These are phyloP conservation scores for Arthrobotrys musiformis DNA, from an alignment of 2,329 filamentous ascomycete species.

Conservation along the genomic window DNA sequence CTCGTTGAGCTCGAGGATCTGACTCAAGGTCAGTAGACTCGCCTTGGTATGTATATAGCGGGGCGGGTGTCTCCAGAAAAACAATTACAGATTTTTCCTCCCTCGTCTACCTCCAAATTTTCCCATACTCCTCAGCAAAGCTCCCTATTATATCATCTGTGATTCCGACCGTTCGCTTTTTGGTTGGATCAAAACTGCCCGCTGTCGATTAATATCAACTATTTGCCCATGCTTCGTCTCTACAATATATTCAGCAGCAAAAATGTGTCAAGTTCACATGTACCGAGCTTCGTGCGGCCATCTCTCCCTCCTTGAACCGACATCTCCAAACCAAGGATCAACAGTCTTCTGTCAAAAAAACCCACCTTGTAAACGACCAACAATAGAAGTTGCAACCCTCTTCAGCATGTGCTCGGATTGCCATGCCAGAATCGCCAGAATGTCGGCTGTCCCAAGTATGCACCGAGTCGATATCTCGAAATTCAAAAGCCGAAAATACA, in stretches of 20 bases:
- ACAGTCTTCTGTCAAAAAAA: conserved; percentile 52
- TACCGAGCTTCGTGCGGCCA: conserved; percentile 54
- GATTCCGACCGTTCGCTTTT: conserved; percentile 1
- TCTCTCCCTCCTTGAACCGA: conserved; percentile 34
- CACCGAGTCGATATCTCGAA: conserved; percentile 53
- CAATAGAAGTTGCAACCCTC: conserved; percentile 42
- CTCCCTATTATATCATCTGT: not conserved
- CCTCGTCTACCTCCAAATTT: not conserved
- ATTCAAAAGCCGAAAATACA: conserved; percentile 48
- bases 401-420: conserved; percentile 46
- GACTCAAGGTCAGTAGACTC: conserved; percentile 45
- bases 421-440: conserved; percentile 35
- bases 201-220: not conserved
- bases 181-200: not conserved
- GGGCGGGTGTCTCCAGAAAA: conserved; percentile 30
- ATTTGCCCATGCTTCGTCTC: conserved; percentile 7
- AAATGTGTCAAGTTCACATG: conserved; percentile 52
- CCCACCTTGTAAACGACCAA: conserved; percentile 49
- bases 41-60: conserved; percentile 54
- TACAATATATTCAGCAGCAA: conserved; percentile 3
- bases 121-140: not conserved
- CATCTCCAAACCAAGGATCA: conserved; percentile 27
- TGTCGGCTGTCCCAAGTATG: conserved; percentile 41
- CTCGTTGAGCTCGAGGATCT: conserved; percentile 35
- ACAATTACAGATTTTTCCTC: not conserved